A percentile compares a stretch with the other conserved stretches of the same genome.
Evolutionary conservation across 164 flowering plant species (phyloP).

Genomic region (Akebia trifoliata): DNA sequence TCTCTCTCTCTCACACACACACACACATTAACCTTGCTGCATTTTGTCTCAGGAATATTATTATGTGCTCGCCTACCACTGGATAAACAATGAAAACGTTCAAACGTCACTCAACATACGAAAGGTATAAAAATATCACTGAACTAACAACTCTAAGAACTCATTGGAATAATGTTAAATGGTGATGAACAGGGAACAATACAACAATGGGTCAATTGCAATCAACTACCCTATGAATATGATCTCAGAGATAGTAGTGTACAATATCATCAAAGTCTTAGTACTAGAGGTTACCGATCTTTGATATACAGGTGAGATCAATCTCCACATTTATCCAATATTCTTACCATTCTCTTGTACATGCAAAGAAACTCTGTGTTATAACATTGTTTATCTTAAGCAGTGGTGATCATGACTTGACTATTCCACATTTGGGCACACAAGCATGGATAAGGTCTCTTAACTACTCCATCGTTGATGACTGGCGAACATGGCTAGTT

Average conservation of each 20-base stretch:
- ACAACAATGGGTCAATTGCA: background rate
- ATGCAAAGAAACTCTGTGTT: too few species aligned
- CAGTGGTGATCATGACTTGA: constrained; percentile 66
- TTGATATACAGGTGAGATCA: constrained; percentile 1
- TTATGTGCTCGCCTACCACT: constrained; percentile 13
- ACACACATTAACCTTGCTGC: too few species aligned
- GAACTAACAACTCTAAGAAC: background rate
- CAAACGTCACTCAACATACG: constrained; percentile 19
- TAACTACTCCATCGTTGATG: too few species aligned
- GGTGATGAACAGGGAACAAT: background rate
- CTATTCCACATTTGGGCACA: constrained; percentile 37
- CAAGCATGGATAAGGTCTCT: constrained; percentile 53
- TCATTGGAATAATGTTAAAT: background rate
- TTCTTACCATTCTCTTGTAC: too few species aligned
- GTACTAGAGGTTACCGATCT: constrained; percentile 3
- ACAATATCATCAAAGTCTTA: background rate
- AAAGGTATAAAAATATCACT: constrained; percentile 14
- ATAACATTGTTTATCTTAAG: background rate
- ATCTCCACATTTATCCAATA: background rate
- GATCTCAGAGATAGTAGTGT: background rate
- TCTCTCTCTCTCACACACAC: too few species aligned
- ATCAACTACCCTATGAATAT: background rate
- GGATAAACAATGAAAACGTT: constrained; percentile 19
- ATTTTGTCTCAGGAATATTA: constrained; percentile 17
- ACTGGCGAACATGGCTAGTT: constrained; percentile 57